A percentile compares a stretch with the other conserved stretches of the same genome.
phyloP scores from a whole-genome alignment of 352 stramenopile species.

The Phytophthora europaea region DNA sequence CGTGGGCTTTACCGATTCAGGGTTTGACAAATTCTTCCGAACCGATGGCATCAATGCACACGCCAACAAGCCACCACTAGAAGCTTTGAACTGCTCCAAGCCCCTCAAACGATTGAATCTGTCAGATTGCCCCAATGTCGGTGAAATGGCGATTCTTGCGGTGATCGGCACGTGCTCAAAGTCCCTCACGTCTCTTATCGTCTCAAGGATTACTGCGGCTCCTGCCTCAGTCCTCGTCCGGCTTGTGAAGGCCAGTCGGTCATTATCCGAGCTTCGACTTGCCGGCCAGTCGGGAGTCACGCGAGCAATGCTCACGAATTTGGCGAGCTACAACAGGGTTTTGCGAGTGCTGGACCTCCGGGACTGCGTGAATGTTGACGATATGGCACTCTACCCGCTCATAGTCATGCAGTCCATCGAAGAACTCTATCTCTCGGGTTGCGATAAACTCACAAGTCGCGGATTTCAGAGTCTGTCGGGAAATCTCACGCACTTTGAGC shows the following conservation, averaged over 20 bases:
- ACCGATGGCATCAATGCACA: conserved; percentile 40
- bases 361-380: conserved; percentile 58
- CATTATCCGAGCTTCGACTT: conserved; percentile 44
- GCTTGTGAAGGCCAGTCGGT: conserved; percentile 48
- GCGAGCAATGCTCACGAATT: conserved; percentile 51
- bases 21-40: conserved; percentile 58
- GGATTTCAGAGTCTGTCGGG: conserved; percentile 60
- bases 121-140: conserved; percentile 36
- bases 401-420: conserved; percentile 67
- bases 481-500: conserved; percentile 46
- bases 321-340: conserved; percentile 66
- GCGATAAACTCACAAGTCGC: conserved; percentile 34
- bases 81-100: conserved; percentile 23
- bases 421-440: conserved; percentile 59
- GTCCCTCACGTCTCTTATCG: conserved; percentile 40
- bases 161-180: conserved; percentile 43
- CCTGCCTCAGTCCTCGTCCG: conserved; percentile 39
- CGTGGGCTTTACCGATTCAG: conserved; percentile 49
- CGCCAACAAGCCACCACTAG: neutral
- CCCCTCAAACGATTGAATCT: conserved; percentile 36
- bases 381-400: conserved; percentile 72
- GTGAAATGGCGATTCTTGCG: conserved; percentile 47
- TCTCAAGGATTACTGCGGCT: conserved; percentile 45
- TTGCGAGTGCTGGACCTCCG: conserved; percentile 68
- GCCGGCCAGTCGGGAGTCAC: conserved; percentile 52